These are phyloP conservation scores for Cryphonectria parasitica DNA, from an alignment of 2,329 filamentous ascomycete species.

Conservation along the genomic window DNA sequence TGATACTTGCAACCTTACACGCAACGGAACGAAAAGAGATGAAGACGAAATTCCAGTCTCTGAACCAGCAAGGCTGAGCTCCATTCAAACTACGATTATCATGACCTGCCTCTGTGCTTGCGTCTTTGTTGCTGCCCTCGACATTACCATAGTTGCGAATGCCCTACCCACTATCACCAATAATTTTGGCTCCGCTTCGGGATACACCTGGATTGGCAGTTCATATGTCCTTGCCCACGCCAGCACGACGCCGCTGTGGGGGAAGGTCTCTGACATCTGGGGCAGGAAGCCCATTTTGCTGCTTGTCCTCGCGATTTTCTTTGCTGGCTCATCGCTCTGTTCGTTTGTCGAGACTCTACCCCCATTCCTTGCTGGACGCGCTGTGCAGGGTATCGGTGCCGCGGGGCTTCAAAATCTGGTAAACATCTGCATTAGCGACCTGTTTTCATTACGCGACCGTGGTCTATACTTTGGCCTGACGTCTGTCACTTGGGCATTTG, in stretches of 20 bases:
- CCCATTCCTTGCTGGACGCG: slow-evolving; percentile 58
- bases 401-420: slow-evolving; percentile 63
- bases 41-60: too few relatives aligned
- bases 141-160: slow-evolving; percentile 67
- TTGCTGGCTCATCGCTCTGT: slow-evolving; percentile 58
- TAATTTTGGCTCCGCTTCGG: slow-evolving; percentile 67
- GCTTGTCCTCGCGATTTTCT: slow-evolving; percentile 55
- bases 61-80: too few relatives aligned
- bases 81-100: not conserved
- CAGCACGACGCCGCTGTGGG: slow-evolving; percentile 71
- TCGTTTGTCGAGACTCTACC: slow-evolving; percentile 53
- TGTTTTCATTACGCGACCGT: slow-evolving; percentile 56
- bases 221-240: slow-evolving; percentile 75
- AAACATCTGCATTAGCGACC: slow-evolving; percentile 62
- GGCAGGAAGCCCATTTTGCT: slow-evolving; percentile 60
- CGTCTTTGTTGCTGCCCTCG: slow-evolving; percentile 58
- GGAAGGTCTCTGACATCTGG: slow-evolving; percentile 63
- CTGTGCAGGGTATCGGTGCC: slow-evolving; percentile 60
- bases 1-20: not conserved
- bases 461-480: slow-evolving; percentile 58
- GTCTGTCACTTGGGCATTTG: slow-evolving; percentile 65
- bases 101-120: slow-evolving; percentile 23
- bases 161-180: slow-evolving; percentile 67
- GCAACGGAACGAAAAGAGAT: not conserved
- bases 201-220: slow-evolving; percentile 79